Percentiles rank a stretch among this genome's conserved stretches.
phyloP scores from a whole-genome alignment of 2,329 filamentous ascomycete genomes.

The Colletotrichum godetiae region DNA sequence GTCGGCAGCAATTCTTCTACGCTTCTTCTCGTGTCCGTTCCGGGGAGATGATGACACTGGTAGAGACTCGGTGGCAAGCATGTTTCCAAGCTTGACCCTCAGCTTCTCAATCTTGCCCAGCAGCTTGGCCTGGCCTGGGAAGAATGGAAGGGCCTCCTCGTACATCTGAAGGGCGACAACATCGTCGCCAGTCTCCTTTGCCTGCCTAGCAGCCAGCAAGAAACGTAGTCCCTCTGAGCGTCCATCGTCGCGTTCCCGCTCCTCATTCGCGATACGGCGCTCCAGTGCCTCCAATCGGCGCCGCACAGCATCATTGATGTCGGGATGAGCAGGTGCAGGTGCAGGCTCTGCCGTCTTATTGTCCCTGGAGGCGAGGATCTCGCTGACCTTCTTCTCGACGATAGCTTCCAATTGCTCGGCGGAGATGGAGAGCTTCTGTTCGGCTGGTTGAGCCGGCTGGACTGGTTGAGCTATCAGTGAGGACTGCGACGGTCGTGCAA shows the following conservation, averaged over 20 bases:
- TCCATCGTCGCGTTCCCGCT: conserved; percentile 69
- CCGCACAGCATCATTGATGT: conserved; percentile 82
- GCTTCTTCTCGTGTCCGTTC: conserved; percentile 38
- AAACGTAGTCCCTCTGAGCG: conserved; percentile 86
- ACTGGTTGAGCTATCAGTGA: not conserved
- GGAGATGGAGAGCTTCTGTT: conserved; percentile 63
- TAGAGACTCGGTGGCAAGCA: conserved; percentile 21
- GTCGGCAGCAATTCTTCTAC: conserved; percentile 40
- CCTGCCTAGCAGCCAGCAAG: conserved; percentile 90
- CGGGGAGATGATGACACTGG: not conserved
- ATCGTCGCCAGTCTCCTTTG: conserved; percentile 86
- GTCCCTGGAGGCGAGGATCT: conserved; percentile 84
- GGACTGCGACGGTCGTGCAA: conserved; percentile 46
- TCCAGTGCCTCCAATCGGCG: conserved; percentile 86
- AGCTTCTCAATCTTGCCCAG: conserved; percentile 76
- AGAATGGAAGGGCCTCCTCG: conserved; percentile 84
- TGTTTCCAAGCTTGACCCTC: conserved; percentile 59
- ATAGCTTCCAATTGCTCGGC: conserved; percentile 87
- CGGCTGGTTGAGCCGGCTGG: conserved; percentile 28
- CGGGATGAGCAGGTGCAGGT: conserved; percentile 51
- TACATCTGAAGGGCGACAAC: conserved; percentile 85
- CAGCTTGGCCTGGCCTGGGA: conserved; percentile 85
- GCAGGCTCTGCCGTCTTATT: conserved; percentile 63
- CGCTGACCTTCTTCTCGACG: conserved; percentile 90
- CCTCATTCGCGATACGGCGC: conserved; percentile 78